Percentiles rank a stretch among this genome's conserved stretches.
Evolutionary conservation across 2,329 filamentous ascomycete genomes (phyloP).

Genomic region (Dactylellina haptotyla): DNA sequence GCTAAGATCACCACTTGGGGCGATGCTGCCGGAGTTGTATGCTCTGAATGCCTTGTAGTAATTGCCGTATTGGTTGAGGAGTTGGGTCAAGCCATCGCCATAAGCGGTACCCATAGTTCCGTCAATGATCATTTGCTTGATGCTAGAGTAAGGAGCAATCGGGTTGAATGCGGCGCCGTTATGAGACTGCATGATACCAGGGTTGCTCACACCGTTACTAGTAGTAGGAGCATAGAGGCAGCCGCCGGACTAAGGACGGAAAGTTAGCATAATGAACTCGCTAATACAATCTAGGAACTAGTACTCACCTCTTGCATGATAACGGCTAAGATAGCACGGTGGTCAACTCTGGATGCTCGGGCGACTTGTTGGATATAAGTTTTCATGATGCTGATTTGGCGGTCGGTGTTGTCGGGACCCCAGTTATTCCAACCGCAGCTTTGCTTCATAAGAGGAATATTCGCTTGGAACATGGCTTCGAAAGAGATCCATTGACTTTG

Average conservation of each 20-base stretch:
- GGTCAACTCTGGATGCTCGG: constrained; percentile 58
- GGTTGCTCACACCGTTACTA: constrained; percentile 60
- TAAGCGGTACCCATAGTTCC: constrained; percentile 58
- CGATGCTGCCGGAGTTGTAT: constrained; percentile 63
- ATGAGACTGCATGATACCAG: constrained; percentile 63
- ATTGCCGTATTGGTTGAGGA: constrained; percentile 56
- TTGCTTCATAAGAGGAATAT: constrained; percentile 46
- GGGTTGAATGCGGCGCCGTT: constrained; percentile 60
- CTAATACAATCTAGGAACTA: constrained; percentile 2
- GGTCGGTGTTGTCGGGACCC: constrained; percentile 47
- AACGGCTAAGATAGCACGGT: constrained; percentile 62
- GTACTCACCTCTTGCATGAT: constrained; percentile 62
- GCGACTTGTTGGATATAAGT: constrained; percentile 49
- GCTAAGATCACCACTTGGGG: constrained; percentile 60
- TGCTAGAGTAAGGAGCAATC: constrained; percentile 50
- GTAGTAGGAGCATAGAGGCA: constrained; percentile 62
- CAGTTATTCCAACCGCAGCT: constrained; percentile 51
- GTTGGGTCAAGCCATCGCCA: constrained; percentile 58
- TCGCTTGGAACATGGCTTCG: constrained; percentile 48
- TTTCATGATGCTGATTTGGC: constrained; percentile 37
- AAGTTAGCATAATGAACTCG: constrained; percentile 27
- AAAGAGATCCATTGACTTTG: constrained; percentile 40
- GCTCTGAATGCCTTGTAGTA: constrained; percentile 62
- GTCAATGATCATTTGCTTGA: constrained; percentile 59
- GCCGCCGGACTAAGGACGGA: constrained; percentile 59